Base-by-base conservation (phyloP, 257 asterid genomes). In the Haberlea rhodopensis region DNA sequence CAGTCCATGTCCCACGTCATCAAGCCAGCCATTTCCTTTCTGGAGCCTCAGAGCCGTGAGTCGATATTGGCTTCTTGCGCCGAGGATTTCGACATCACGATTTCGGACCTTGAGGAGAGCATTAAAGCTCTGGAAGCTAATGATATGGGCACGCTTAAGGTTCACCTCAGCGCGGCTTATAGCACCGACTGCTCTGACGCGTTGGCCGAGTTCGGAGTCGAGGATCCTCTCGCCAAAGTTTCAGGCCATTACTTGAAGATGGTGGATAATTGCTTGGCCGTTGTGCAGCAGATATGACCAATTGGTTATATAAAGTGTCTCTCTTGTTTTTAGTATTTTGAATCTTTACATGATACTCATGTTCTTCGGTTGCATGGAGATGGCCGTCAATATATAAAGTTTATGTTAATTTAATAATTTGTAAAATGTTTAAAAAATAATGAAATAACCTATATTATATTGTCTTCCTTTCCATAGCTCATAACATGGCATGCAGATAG, bases 201-300 rank as follows among this genome's bases (percentile, higher is more conserved):
- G 0, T 8, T 84, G 61, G 61, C 48, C 0, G 77, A 79, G 61
- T 54, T 53, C 43, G 83, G 81, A 3, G 72, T 37, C 3, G 48
- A 24, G 0, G 46, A 63, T 23, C 64, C 70, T 10, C 52, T 84
- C 24, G 11, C 1, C 23, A 75, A 53, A 16, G 55, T 21, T 6
- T 8, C 71, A 1, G 59, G 22, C 13, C 43, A 43, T 16, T 70
- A 78, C 69, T 26, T 26, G 13, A 61, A 65, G 31, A 9, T 62
- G 16, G 75, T 79, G 21, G 83, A 77, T 11, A 81, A 63, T 32
- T 57, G 79, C 66, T 23, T 84, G 69, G 81, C 87, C 18, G 82
- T 84, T 60, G 62, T 69, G 24, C 2, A 46, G 71, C 71, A 76
- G 60, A 66, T 29, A 25, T 74, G 63, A 68, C n/a, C 26, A 10